These are phyloP conservation scores for Cladorrhinum sp. DNA, from an alignment of 2,329 filamentous ascomycete species.

Conservation along the genomic window DNA sequence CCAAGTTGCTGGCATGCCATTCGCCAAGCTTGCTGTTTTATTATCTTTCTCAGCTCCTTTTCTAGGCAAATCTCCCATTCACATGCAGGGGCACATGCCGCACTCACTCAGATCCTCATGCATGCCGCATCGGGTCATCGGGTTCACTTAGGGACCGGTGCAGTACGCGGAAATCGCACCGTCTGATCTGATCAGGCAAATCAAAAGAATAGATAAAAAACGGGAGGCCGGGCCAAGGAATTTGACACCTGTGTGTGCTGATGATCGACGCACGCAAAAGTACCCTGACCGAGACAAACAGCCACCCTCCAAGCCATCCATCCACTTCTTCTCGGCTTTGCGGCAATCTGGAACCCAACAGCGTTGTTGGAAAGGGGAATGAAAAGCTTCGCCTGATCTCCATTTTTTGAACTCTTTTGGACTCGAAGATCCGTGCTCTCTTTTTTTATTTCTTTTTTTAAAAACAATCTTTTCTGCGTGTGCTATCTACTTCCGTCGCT, in stretches of 20 bases:
- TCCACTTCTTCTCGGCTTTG: neutral
- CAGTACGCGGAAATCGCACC: neutral
- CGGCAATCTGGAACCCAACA: neutral
- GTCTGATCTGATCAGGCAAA: neutral
- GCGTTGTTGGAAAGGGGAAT: neutral
- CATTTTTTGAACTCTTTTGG: neutral
- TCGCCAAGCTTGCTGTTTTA: neutral
- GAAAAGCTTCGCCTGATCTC: neutral
- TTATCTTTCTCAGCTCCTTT: neutral
- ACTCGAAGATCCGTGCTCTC: neutral
- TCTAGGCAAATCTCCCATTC: neutral
- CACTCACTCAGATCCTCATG: neutral
- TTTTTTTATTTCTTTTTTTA: neutral
- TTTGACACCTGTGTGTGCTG: neutral
- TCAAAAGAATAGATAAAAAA: neutral
- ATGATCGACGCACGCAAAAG: neutral
- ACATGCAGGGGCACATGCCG: neutral
- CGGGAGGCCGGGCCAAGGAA: neutral
- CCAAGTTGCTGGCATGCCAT: constrained; percentile 6
- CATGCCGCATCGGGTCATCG: neutral
- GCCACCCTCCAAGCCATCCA: neutral
- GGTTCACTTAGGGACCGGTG: neutral
- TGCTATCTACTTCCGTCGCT: neutral
- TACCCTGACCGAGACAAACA: constrained; percentile 2
- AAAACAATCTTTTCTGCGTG: too few relatives aligned